Base-by-base conservation (phyloP, 164 flowering plant species). In the Paratinospora sagittata region DNA sequence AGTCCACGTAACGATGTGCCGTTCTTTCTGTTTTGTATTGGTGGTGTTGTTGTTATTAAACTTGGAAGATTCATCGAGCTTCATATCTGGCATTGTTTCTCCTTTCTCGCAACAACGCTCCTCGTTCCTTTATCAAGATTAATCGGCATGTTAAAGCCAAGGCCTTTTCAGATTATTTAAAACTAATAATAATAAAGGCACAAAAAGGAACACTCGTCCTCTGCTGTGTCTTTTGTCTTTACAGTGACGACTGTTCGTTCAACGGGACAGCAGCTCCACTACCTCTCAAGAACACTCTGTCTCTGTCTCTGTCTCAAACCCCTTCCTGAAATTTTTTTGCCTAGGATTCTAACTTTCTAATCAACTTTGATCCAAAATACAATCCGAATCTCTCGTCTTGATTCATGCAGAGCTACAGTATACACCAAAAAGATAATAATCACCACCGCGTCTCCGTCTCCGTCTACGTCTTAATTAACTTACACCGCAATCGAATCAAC, bases 1-100 rank as follows among this genome's bases (percentile, higher is more conserved):
- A 81, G 89, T 79, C 98, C 98, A 93, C 2, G 94, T 83, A 66
- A 91, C 98, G 39, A 93, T 91, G 71, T 90, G 97, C 10, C 98
- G 81, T 77, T 86, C 91, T 78, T 88, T 91, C 80, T 84, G 85
- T 80, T 88, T 86, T 19, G 87, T 74, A 70, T 78, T 78, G 19
- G 45, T 4, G 68, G 10, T 21, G 63, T 58, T 58, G 63, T 58
- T 57, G 61, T 43, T 43, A 16, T 3, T 36, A 1, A 68, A 61
- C 73, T 70, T 75, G 19, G 79, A 34, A 65, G 66, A 68, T 47
- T 73, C 80, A 55, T 68, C 23, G 17, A 8, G 68, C 81, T 81
- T 88, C 81, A 78, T 70, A 62, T 70, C 75, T 76, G 75, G 73
- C 80, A 74, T 63, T 62, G 21, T 39, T 69, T 67, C 60, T 55